Base-by-base conservation (phyloP, 23 red algal species). In the Gracilaria gracilis region DNA sequence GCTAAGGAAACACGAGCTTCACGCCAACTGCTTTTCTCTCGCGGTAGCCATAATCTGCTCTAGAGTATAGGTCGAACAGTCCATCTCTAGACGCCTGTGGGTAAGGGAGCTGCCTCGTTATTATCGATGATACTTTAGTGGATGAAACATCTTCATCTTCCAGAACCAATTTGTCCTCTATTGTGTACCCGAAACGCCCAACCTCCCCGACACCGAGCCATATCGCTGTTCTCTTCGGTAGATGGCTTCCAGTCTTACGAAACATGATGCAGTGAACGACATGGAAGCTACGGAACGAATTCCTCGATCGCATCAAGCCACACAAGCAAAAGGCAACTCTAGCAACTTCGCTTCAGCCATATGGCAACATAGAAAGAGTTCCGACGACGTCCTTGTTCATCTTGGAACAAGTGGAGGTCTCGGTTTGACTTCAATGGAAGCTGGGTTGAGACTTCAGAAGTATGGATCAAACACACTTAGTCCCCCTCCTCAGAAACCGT, bases 381-480 rank as follows among this genome's bases (percentile, higher is more conserved):
- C 65, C 9, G 20, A 51, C 1, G 40, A 88, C 23, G 48, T 94
- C 0, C 33, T 75, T 6, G 40, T 44, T 61, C 75, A 59, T 44
- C 75, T 88, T 44, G 57, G 57, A 83, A 94, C 92, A 9, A 53
- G 80, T 46, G 31, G 29, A 37, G 23, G 20, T 46, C 40, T 31
- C 27, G 92, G 92, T 9, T 58, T 94, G 21, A 83, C 44, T 35
- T 80, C 74, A 17, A 37, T 73, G 21, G 82, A 94, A 1, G 92
- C 73, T 34, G 82, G 24, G 27, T 81, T 58, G 53, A 47, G 82
- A 33, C 67, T 94, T 51, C 28, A 65, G 48, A 94, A 94, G 75
- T 74, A 70, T 53, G 92, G 92, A 27, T 44, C 83, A 16, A 94
- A 94, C 48, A 74, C 35, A 17, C 83, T 94, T 20, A 88, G 47